Percentiles rank a stretch among this genome's conserved stretches.
phyloP scores from a whole-genome alignment of 495 filamentous ascomycete species.

The Xylaria sp. region DNA sequence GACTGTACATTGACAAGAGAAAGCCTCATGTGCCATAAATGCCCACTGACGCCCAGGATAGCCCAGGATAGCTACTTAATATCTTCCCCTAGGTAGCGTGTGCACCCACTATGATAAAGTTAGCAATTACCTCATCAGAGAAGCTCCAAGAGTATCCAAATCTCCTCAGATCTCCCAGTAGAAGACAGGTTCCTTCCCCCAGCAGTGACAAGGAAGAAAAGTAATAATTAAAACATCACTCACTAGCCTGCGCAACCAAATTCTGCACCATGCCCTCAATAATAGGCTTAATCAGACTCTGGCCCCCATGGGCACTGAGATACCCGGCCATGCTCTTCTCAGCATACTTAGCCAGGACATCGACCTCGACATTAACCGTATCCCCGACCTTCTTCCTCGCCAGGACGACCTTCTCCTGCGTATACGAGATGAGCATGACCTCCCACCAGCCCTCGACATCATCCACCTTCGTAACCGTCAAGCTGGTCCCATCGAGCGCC shows the following conservation, averaged over 20 bases:
- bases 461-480: conserved; percentile 88
- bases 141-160: background rate
- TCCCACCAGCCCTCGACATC: conserved; percentile 87
- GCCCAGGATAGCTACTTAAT: background rate
- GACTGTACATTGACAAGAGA: background rate
- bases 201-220: background rate
- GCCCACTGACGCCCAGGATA: background rate
- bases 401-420: conserved; percentile 89
- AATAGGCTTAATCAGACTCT: conserved; percentile 62
- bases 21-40: background rate
- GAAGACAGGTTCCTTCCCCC: background rate
- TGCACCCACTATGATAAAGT: conserved; percentile 23
- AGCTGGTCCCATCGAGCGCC: conserved; percentile 92
- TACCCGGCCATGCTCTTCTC: conserved; percentile 90
- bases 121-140: background rate
- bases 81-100: conserved; percentile 1
- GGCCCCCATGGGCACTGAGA: conserved; percentile 58
- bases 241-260: conserved; percentile 72
- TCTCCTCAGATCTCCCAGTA: too few species aligned
- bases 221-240: background rate
- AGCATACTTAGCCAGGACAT: conserved; percentile 98
- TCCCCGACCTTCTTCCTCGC: conserved; percentile 83
- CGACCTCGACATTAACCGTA: conserved; percentile 94
- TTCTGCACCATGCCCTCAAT: conserved; percentile 85
- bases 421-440: conserved; percentile 99